Percentiles rank a stretch among this genome's conserved stretches.
phyloP scores from a whole-genome alignment of 2,329 filamentous ascomycete genomes.

The Xylariaceae sp. region DNA sequence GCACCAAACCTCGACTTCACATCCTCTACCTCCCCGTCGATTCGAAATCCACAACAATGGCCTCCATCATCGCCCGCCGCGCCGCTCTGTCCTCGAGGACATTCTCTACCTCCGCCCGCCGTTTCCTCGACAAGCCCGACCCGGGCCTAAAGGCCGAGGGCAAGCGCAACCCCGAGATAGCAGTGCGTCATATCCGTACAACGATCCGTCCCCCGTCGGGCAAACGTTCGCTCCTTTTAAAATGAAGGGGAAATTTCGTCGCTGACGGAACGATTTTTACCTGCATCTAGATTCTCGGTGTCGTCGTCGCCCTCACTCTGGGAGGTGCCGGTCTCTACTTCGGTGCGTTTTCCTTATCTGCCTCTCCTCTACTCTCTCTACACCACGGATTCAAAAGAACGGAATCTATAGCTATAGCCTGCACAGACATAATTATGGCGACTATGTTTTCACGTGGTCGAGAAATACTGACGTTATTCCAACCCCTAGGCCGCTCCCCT shows the following conservation, averaged over 20 bases:
- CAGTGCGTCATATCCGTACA: slow-evolving; percentile 35
- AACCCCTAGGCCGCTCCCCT: slow-evolving; percentile 63
- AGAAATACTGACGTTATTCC: too few relatives aligned
- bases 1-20: too few relatives aligned
- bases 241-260: too few relatives aligned
- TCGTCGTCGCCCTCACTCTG: slow-evolving; percentile 85
- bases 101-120: slow-evolving; percentile 50
- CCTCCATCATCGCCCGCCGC: slow-evolving; percentile 51
- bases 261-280: slow-evolving; percentile 16
- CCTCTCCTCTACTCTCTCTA: neutral
- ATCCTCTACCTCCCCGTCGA: too few relatives aligned
- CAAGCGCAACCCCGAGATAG: slow-evolving; percentile 48
- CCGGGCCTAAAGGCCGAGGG: slow-evolving; percentile 50
- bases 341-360: slow-evolving; percentile 44
- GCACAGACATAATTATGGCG: too few relatives aligned
- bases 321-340: slow-evolving; percentile 87
- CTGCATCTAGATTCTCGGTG: slow-evolving; percentile 68
- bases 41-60: too few relatives aligned
- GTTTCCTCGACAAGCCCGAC: slow-evolving; percentile 35
- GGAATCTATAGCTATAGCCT: too few relatives aligned
- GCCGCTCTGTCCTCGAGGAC: slow-evolving; percentile 31
- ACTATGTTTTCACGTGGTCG: too few relatives aligned
- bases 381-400: too few relatives aligned
- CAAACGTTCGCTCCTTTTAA: too few relatives aligned
- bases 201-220: neutral